These are phyloP conservation scores for Globisporangium parvum DNA, from an alignment of 352 stramenopile species.

Conservation along the genomic window DNA sequence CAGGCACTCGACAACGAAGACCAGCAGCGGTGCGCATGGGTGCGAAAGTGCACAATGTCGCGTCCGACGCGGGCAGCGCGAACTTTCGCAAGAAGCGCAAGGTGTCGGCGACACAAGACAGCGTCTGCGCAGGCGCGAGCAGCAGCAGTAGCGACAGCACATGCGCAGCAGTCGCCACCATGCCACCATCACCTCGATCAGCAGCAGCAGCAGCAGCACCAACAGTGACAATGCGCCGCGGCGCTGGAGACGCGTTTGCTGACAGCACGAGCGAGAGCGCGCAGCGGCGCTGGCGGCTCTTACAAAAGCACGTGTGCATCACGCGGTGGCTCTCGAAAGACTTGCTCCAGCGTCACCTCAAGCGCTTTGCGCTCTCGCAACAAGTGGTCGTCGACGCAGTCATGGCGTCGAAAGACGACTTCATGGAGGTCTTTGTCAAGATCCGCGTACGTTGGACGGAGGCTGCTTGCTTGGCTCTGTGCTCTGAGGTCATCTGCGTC, in stretches of 20 bases:
- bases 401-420: conserved; percentile 34
- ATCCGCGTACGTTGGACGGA: conserved; percentile 19
- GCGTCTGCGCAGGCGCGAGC: not conserved
- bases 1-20: not conserved
- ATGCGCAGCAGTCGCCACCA: no score
- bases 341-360: conserved; percentile 31
- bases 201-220: not conserved
- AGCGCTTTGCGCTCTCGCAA: conserved; percentile 47
- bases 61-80: not conserved
- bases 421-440: conserved; percentile 47
- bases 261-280: conserved; percentile 26
- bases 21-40: not conserved
- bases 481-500: no score
- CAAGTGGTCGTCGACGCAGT: conserved; percentile 43
- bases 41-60: conserved; percentile 15
- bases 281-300: conserved; percentile 41
- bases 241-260: not conserved
- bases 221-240: not conserved
- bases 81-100: conserved; percentile 14
- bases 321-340: conserved; percentile 59
- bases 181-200: not conserved
- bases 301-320: conserved; percentile 61
- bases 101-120: conserved; percentile 5
- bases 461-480: not conserved
- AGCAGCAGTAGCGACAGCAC: not conserved